phyloP scores from a whole-genome alignment of 345 rosid species.

The Excoecaria agallocha region DNA sequence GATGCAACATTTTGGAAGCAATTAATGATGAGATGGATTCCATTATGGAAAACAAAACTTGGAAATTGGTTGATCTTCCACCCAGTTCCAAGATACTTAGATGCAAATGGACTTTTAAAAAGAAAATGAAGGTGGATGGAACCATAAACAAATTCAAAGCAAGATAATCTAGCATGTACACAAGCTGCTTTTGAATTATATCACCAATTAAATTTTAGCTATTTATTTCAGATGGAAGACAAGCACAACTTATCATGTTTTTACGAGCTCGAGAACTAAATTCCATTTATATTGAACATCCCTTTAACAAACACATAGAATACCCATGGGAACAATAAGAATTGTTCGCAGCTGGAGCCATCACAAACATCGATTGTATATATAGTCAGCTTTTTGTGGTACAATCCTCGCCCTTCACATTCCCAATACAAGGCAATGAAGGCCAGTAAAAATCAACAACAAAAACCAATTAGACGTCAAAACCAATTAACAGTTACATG shows the following conservation, averaged over 20 bases:
- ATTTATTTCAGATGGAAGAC: too few relatives aligned
- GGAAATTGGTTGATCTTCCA: background rate
- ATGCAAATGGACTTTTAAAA: background rate
- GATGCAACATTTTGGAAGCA: background rate
- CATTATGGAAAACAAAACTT: background rate
- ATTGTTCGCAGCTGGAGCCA: background rate
- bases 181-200: too few relatives aligned
- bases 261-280: too few relatives aligned
- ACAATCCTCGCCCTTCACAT: background rate
- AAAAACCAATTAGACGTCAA: background rate
- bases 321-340: too few relatives aligned
- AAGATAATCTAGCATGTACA: too few relatives aligned
- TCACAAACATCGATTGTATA: background rate
- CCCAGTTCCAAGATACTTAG: background rate
- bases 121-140: background rate
- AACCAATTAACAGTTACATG: slow-evolving; percentile 1
- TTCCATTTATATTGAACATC: too few relatives aligned
- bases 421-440: slow-evolving; percentile 14
- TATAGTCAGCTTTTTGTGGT: background rate
- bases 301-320: too few relatives aligned
- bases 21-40: background rate
- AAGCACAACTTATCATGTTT: too few relatives aligned
- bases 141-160: background rate
- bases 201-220: too few relatives aligned
- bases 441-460: background rate